phyloP scores from a whole-genome alignment of 2,329 filamentous ascomycete species.

The Trichoderma sp. region DNA sequence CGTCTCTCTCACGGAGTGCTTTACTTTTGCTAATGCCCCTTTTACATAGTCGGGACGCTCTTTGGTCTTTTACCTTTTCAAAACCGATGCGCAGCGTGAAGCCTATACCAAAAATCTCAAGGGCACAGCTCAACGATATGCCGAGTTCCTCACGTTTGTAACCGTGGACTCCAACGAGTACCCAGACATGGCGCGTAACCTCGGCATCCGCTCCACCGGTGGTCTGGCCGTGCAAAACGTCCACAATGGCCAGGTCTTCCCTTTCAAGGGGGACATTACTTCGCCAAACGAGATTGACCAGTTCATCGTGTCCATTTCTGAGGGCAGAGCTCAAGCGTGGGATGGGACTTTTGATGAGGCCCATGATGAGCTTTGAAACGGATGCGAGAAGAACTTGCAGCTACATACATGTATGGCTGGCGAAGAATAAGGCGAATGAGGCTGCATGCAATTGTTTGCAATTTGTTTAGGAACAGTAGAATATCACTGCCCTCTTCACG shows the following conservation, averaged over 20 bases:
- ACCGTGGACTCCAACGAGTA: conserved; percentile 53
- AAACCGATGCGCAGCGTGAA: conserved; percentile 38
- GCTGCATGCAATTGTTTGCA: background rate
- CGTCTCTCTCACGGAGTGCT: background rate
- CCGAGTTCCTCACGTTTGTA: conserved; percentile 53
- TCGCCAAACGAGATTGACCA: conserved; percentile 44
- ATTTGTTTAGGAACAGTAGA: background rate
- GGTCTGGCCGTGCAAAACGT: conserved; percentile 52
- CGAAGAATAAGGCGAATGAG: background rate
- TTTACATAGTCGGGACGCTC: conserved; percentile 45
- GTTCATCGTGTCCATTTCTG: conserved; percentile 51
- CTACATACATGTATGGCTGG: background rate
- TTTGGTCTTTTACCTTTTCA: conserved; percentile 42
- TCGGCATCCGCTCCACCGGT: conserved; percentile 41
- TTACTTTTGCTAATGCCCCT: background rate
- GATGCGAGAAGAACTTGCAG: background rate
- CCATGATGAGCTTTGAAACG: conserved; percentile 28
- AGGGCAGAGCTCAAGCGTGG: conserved; percentile 49
- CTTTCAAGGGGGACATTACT: conserved; percentile 37
- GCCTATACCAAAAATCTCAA: conserved; percentile 44
- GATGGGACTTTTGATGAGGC: conserved; percentile 10
- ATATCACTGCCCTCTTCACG: background rate
- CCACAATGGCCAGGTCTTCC: conserved; percentile 50
- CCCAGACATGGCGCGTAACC: conserved; percentile 45
- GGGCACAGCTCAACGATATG: conserved; percentile 50